Evolutionary conservation across 1,284 basidiomycete species (phyloP).

Genomic region (Athelia sp.): DNA sequence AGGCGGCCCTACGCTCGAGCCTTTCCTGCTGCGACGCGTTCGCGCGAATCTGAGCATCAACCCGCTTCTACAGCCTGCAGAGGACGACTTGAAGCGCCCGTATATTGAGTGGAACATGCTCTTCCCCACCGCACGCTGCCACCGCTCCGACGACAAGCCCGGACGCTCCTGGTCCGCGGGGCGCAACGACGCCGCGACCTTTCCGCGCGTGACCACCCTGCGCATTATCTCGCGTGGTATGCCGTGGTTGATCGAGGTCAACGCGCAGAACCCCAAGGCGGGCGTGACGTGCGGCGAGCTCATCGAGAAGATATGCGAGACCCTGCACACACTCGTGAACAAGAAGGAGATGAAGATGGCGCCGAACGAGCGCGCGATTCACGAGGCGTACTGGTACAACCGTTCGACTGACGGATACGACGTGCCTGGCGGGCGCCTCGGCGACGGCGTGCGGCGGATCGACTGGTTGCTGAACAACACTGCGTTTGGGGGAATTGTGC

Average conservation of each 20-base stretch:
- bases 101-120: constrained; percentile 74
- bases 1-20: constrained; percentile 73
- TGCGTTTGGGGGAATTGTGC: constrained; percentile 56
- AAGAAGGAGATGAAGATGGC: constrained; percentile 47
- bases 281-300: constrained; percentile 75
- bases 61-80: constrained; percentile 52
- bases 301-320: constrained; percentile 48
- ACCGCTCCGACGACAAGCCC: constrained; percentile 51
- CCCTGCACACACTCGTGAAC: constrained; percentile 45
- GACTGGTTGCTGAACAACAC: constrained; percentile 57
- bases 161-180: constrained; percentile 63
- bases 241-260: constrained; percentile 56
- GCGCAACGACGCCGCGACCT: constrained; percentile 67
- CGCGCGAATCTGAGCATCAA: constrained; percentile 47
- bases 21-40: constrained; percentile 48
- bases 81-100: constrained; percentile 36
- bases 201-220: constrained; percentile 55
- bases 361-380: constrained; percentile 34
- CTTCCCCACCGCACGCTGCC: constrained; percentile 54
- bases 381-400: constrained; percentile 54
- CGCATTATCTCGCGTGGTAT: constrained; percentile 46
- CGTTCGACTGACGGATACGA: constrained; percentile 49
- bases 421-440: constrained; percentile 63
- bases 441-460: constrained; percentile 51
- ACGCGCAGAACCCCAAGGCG: constrained; percentile 39